phyloP scores from a whole-genome alignment of 2,329 filamentous ascomycete genomes.

The Ceratocystis ficicola region DNA sequence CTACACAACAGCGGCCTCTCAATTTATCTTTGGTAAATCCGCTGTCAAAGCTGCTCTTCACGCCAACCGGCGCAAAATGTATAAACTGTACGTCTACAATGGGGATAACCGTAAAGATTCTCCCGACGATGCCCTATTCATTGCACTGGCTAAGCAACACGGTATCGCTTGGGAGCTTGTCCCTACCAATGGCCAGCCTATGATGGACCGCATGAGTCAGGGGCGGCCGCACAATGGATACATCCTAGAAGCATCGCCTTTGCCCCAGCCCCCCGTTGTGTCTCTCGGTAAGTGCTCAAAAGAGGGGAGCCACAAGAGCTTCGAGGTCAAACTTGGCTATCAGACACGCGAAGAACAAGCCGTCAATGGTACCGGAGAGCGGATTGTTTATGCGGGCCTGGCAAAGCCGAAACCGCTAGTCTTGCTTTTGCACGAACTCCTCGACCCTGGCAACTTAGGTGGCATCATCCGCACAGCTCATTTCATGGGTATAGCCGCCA shows the following conservation, averaged over 20 bases:
- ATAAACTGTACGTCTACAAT: constrained; percentile 69
- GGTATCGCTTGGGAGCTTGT: constrained; percentile 48
- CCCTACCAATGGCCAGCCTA: constrained; percentile 46
- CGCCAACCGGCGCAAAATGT: constrained; percentile 55
- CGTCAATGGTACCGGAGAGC: constrained; percentile 49
- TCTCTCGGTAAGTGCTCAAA: constrained; percentile 42
- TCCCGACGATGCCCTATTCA: constrained; percentile 36
- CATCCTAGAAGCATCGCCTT: constrained; percentile 72
- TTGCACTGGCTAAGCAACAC: constrained; percentile 36
- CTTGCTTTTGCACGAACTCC: constrained; percentile 60
- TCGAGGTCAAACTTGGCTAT: constrained; percentile 47
- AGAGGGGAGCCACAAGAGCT: constrained; percentile 37
- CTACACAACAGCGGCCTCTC: constrained; percentile 73
- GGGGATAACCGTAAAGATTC: constrained; percentile 42
- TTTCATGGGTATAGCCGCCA: constrained; percentile 79
- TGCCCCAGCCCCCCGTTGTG: constrained; percentile 59
- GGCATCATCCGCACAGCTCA: constrained; percentile 78
- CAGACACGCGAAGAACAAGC: constrained; percentile 62
- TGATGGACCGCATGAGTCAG: constrained; percentile 73
- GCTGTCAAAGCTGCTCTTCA: constrained; percentile 69
- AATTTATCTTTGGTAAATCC: constrained; percentile 79
- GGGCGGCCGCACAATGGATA: constrained; percentile 82
- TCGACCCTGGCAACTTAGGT: constrained; percentile 83
- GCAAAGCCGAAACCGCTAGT: constrained; percentile 50
- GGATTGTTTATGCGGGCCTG: constrained; percentile 18